Evolutionary conservation across 129 eudicot genomes (phyloP).

Genomic region (Erigeron canadensis): DNA sequence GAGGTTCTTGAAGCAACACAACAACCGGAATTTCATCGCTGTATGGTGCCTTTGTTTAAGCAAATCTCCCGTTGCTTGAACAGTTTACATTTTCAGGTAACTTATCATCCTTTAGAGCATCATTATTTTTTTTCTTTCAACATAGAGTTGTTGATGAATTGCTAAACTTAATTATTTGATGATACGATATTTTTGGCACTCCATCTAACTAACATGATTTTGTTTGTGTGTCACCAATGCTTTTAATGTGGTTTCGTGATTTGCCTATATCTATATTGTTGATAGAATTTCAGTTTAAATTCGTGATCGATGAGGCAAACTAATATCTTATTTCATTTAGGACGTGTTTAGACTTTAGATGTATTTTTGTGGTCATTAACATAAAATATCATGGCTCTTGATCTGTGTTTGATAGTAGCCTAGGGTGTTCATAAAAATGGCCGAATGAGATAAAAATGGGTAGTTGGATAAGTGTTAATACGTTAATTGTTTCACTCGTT

Average conservation of each 20-base stretch:
- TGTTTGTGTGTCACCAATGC: background rate
- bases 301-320: background rate
- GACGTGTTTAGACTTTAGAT: background rate
- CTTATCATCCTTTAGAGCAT: conserved; percentile 8
- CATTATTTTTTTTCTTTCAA: background rate
- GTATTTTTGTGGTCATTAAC: background rate
- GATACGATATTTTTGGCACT: background rate
- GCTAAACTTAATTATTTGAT: background rate
- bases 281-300: too few relatives aligned
- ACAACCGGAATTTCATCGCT: conserved; percentile 71
- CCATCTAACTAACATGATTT: background rate
- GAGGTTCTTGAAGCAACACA: conserved; percentile 86
- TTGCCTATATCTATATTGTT: too few relatives aligned
- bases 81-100: conserved; percentile 87
- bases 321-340: background rate
- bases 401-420: too few relatives aligned
- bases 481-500: too few relatives aligned
- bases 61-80: conserved; percentile 71
- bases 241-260: too few relatives aligned
- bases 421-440: too few relatives aligned
- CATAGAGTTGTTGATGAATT: background rate
- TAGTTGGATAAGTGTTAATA: too few relatives aligned
- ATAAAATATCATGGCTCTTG: background rate
- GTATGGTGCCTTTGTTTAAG: conserved; percentile 77
- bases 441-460: too few relatives aligned